A percentile compares a stretch with the other conserved stretches of the same genome.
phyloP scores from a whole-genome alignment of 1,284 basidiomycete species.

The Tetrapyrgos nigripes region DNA sequence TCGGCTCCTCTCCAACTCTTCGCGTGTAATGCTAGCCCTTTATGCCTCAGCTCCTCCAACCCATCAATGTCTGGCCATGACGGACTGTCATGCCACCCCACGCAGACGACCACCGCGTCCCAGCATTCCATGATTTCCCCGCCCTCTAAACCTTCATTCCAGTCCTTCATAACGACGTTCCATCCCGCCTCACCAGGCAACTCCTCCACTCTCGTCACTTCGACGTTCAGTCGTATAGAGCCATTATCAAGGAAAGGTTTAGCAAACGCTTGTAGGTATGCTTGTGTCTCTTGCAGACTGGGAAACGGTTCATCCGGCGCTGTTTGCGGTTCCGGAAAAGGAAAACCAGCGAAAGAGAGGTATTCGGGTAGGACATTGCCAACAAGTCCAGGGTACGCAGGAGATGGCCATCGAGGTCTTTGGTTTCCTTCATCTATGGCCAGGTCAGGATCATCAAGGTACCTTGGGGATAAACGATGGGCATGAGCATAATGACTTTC shows the following conservation, averaged over 20 bases:
- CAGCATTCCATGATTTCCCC: slow-evolving; percentile 39
- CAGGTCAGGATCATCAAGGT: slow-evolving; percentile 30
- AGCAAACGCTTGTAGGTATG: slow-evolving; percentile 46
- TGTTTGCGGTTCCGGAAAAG: slow-evolving; percentile 38
- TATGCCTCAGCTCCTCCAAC: slow-evolving; percentile 32
- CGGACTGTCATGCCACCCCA: slow-evolving; percentile 50
- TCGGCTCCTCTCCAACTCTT: slow-evolving; percentile 45
- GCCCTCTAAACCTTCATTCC: slow-evolving; percentile 33
- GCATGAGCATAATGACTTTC: background rate
- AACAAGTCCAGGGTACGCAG: slow-evolving; percentile 51
- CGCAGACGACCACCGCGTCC: slow-evolving; percentile 52
- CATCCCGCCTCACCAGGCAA: slow-evolving; percentile 38
- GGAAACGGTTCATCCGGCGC: slow-evolving; percentile 48
- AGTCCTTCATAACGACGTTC: slow-evolving; percentile 45
- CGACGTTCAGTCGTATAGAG: slow-evolving; percentile 44
- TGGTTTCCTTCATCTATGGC: slow-evolving; percentile 1
- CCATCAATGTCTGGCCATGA: slow-evolving; percentile 49
- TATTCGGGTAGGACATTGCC: slow-evolving; percentile 57
- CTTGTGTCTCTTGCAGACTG: slow-evolving; percentile 46
- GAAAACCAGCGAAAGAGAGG: slow-evolving; percentile 45
- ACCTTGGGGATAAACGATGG: slow-evolving; percentile 25
- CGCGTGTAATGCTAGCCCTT: slow-evolving; percentile 40
- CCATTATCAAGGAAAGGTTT: slow-evolving; percentile 37
- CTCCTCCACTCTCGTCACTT: slow-evolving; percentile 46
- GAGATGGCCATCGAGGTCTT: slow-evolving; percentile 46